These are phyloP conservation scores for Meripilus lineatus DNA, from an alignment of 1,284 basidiomycete genomes.

Conservation along the genomic window DNA sequence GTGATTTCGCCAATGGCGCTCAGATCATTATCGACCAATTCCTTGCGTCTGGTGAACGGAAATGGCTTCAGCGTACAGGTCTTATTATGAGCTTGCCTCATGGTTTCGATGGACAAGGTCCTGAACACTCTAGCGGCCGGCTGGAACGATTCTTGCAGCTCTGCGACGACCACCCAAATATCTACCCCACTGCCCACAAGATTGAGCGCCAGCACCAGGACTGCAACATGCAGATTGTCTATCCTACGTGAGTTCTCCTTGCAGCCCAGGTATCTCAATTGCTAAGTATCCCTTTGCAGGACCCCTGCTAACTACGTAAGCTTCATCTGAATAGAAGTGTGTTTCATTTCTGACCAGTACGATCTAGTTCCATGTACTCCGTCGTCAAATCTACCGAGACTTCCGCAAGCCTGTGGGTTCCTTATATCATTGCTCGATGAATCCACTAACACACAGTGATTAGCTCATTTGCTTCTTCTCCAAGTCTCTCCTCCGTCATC, in stretches of 20 bases:
- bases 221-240: conserved; percentile 99
- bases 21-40: conserved; percentile 99
- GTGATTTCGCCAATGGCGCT: conserved; percentile 96
- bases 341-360: conserved; percentile 11
- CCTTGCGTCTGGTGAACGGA: conserved; percentile 95
- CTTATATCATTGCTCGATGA: neutral
- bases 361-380: conserved; percentile 84
- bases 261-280: conserved; percentile 11
- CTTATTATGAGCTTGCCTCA: conserved; percentile 92
- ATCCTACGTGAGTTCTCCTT: conserved; percentile 70
- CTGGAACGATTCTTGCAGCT: conserved; percentile 97
- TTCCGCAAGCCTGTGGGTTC: conserved; percentile 85
- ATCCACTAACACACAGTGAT: conserved; percentile 4
- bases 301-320: conserved; percentile 88
- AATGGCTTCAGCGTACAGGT: conserved; percentile 96
- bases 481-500: conserved; percentile 92
- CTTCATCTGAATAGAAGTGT: conserved; percentile 11
- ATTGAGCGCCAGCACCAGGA: conserved; percentile 96
- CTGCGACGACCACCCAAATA: conserved; percentile 94
- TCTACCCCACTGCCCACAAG: conserved; percentile 86
- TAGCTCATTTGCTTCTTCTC: conserved; percentile 94
- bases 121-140: conserved; percentile 96
- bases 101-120: conserved; percentile 98
- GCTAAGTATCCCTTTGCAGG: conserved; percentile 30
- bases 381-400: conserved; percentile 92